A percentile compares a stretch with the other conserved stretches of the same genome.
Evolutionary conservation across 176 grass and related monocot species (phyloP).

Genomic region (Bothriochloa decipiens): DNA sequence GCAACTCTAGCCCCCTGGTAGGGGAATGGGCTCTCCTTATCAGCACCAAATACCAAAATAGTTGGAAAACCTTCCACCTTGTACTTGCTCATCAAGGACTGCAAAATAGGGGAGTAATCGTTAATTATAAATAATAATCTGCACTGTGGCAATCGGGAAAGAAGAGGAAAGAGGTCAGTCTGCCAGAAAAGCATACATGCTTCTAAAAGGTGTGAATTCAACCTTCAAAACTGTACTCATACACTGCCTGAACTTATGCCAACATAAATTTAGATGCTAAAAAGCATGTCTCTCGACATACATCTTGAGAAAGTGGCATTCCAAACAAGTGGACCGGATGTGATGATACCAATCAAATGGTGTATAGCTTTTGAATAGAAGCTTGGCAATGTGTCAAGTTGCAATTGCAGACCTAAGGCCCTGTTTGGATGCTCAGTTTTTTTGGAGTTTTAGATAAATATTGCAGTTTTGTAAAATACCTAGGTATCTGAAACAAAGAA

Average conservation of each 20-base stretch:
- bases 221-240: conserved; percentile 13
- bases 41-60: conserved; percentile 96
- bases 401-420: background rate
- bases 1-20: conserved; percentile 84
- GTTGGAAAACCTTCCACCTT: conserved; percentile 95
- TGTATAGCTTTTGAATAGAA: background rate
- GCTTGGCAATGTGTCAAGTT: background rate
- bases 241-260: background rate
- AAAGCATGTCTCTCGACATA: background rate
- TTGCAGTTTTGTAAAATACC: too few relatives aligned
- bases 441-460: too few relatives aligned
- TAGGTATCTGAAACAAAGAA: too few relatives aligned
- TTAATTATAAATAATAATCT: background rate
- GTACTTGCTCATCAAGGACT: conserved; percentile 99
- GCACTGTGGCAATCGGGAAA: background rate
- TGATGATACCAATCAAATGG: conserved; percentile 5
- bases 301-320: background rate
- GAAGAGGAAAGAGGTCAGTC: background rate
- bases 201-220: conserved; percentile 5
- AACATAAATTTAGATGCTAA: conserved; percentile 2
- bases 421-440: too few relatives aligned
- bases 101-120: conserved; percentile 40
- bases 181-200: conserved; percentile 2
- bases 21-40: conserved; percentile 78
- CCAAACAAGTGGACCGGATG: background rate